Base-by-base conservation (phyloP, 495 filamentous ascomycete species). In the Pseudevernia furfuracea region DNA sequence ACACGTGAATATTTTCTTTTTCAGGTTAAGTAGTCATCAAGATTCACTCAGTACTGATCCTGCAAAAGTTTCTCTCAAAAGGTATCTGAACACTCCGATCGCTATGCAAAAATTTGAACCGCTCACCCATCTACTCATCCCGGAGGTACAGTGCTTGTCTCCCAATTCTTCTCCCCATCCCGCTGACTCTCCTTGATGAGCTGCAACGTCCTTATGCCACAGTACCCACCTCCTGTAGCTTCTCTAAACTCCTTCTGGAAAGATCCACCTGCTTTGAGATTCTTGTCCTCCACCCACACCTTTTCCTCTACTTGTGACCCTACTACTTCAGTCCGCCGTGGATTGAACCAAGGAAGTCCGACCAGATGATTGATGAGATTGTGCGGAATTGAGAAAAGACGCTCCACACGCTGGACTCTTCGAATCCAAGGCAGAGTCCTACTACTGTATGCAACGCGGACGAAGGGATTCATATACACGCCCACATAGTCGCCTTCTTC, bases 381-480 rank as follows among this genome's bases (percentile, higher is more conserved):
- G 62, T 89, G 86, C 5, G 80, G 76, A 7, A 80, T 74, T 4
- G 74, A 71, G 60, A 86, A 83, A 8, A 88, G 73, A 9, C 80
- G 77, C 69, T 91, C 88, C 61, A 86, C 81, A 17, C 81, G 79
- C 59, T 79, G 78, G 7, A 81, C 81, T 34, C 80, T 70, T 21
- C 77, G 73, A 4, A 89, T 73, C 81, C 81, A 87, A 3, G 76
- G 74, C 15, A 87, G 76, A 0, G 84, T 83, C 4, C 62, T 63
- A 30, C 74, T 68, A 39, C 80, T 77, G 65, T 91, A 90, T 1
- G 88, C 85, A 34, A 86, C 83, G 15, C 87, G 81, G n/a, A 90
- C 78, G 64, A 80, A 89, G 3, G 88, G 87, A 63, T 91, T 91
- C 76, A 89, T 80, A 69, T 85, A 89, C 60, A 88, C 83, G 0